Evolutionary conservation across 2,329 filamentous ascomycete genomes (phyloP).

Genomic region (Sporothrix mexicana): DNA sequence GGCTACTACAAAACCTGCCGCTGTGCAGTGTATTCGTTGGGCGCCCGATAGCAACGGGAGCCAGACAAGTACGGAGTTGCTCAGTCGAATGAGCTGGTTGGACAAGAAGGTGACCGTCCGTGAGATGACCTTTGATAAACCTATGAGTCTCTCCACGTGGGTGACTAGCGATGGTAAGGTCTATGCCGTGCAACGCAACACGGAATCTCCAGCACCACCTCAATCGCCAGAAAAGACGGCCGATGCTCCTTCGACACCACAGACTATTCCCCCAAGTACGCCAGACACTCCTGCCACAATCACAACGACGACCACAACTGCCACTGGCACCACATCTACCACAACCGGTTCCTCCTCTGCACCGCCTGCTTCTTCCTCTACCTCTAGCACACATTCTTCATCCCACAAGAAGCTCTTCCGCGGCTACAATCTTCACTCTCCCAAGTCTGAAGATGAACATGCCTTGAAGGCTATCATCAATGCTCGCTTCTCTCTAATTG

Average conservation of each 20-base stretch:
- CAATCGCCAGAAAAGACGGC: neutral
- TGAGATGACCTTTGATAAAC: constrained; percentile 91
- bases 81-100: constrained; percentile 86
- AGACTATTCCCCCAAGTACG: neutral
- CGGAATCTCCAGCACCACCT: constrained; percentile 40
- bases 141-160: constrained; percentile 96
- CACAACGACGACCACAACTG: neutral
- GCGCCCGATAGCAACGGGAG: constrained; percentile 78
- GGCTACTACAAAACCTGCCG: constrained; percentile 86
- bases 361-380: constrained; percentile 18
- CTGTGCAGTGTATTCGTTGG: constrained; percentile 97
- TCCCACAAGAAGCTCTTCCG: constrained; percentile 74
- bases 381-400: neutral
- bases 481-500: constrained; percentile 90
- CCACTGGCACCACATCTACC: neutral
- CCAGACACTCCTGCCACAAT: constrained; percentile 11
- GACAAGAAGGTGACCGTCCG: constrained; percentile 75
- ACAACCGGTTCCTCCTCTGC: neutral
- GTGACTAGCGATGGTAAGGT: constrained; percentile 84
- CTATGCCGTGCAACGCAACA: constrained; percentile 82
- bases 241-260: neutral
- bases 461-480: constrained; percentile 85
- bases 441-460: constrained; percentile 62
- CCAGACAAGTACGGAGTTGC: constrained; percentile 88
- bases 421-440: constrained; percentile 87